Evolutionary conservation across 441 rosid species (phyloP).

Genomic region (Melastoma candidum): DNA sequence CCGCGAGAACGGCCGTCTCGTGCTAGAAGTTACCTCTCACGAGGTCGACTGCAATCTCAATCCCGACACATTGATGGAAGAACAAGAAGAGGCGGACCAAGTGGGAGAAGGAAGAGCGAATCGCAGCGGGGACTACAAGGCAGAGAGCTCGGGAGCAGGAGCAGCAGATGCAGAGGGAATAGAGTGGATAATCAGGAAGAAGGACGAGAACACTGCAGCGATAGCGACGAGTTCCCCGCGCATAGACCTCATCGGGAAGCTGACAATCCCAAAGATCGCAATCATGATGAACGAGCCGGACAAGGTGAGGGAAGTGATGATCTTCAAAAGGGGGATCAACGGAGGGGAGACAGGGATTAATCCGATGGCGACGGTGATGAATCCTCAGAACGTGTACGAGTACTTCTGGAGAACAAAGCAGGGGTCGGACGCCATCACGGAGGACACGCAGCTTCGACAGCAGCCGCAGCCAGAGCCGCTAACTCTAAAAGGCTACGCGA

Average conservation of each 20-base stretch:
- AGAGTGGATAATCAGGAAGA: neutral
- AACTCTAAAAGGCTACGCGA: neutral
- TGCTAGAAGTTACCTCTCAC: constrained; percentile 23
- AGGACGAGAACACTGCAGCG: neutral
- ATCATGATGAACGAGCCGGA: constrained; percentile 13
- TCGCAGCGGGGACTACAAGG: no score
- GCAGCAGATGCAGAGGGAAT: neutral
- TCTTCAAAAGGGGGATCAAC: no score
- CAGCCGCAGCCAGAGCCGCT: neutral
- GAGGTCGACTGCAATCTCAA: no score
- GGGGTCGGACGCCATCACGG: neutral
- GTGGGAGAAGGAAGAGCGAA: no score
- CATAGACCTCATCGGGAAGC: no score
- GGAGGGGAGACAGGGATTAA: no score
- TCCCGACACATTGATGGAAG: no score
- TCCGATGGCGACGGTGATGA: neutral
- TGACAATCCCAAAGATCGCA: constrained; percentile 8
- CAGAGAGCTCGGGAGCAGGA: no score
- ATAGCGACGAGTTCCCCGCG: neutral
- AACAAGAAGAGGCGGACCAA: no score
- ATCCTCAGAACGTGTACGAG: constrained; percentile 1
- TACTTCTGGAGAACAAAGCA: constrained; percentile 8
- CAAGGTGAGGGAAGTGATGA: neutral
- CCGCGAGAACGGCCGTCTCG: constrained; percentile 79
- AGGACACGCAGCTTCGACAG: no score